These are phyloP conservation scores for Pterocarpus santalinus DNA, from an alignment of 306 rosid species.

Conservation along the genomic window DNA sequence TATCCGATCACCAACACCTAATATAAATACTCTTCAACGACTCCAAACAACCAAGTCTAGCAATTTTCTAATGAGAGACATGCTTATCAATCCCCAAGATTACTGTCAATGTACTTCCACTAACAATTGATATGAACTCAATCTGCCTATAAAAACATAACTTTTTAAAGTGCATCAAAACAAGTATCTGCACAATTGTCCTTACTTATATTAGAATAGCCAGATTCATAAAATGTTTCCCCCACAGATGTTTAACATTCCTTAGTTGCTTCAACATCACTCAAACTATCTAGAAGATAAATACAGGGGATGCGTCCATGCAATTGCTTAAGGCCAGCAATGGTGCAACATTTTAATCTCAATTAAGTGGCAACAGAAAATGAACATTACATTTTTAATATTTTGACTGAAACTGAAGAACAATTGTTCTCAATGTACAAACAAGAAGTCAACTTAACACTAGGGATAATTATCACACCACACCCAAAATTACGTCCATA, in stretches of 20 bases:
- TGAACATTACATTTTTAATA: neutral
- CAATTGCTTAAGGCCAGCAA: slow-evolving; percentile 21
- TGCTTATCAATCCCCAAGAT: slow-evolving; percentile 3
- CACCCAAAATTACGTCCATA: neutral
- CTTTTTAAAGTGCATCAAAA: slow-evolving; percentile 21
- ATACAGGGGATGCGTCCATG: slow-evolving; percentile 5
- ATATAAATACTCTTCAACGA: neutral
- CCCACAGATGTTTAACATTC: slow-evolving; percentile 1
- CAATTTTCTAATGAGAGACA: neutral
- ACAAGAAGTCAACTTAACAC: neutral
- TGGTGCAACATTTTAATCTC: neutral
- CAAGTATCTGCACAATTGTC: slow-evolving; percentile 9
- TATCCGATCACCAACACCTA: neutral
- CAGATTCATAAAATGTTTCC: slow-evolving; percentile 20
- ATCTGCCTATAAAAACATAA: slow-evolving; percentile 21
- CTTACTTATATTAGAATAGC: neutral
- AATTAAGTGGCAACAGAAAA: neutral
- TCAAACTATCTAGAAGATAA: slow-evolving; percentile 22
- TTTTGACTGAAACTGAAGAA: neutral
- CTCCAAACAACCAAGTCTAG: slow-evolving; percentile 9
- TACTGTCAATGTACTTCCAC: slow-evolving; percentile 1
- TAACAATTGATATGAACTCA: slow-evolving; percentile 6
- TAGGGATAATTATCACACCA: neutral
- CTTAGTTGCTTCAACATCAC: slow-evolving; percentile 22
- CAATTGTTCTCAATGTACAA: neutral